A percentile compares a stretch with the other conserved stretches of the same genome.
Conservation (phyloP, 805 yeast species). For the Metschnikowia dekortorum region DNA sequence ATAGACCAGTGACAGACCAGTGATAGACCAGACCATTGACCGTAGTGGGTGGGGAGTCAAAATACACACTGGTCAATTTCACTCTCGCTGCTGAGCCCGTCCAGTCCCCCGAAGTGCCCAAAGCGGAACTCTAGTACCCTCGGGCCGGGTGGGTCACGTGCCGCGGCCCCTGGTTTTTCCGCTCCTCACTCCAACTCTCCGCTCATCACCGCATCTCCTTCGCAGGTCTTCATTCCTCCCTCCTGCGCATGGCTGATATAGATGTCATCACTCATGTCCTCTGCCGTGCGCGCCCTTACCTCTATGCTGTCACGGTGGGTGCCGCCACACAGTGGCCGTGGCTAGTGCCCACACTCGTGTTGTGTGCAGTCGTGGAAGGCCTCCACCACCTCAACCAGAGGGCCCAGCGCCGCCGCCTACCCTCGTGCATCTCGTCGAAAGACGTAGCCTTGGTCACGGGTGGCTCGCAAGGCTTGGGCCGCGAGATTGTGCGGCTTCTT, state of each 20-base stretch:
- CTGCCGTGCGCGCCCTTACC: not conserved
- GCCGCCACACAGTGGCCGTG: not conserved
- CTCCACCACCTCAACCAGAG: not conserved
- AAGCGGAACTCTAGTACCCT: too few relatives aligned
- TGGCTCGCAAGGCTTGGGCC: conserved; percentile 50
- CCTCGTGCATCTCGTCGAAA: not conserved
- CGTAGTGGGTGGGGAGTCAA: too few relatives aligned
- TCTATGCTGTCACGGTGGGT: not conserved
- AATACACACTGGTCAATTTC: too few relatives aligned
- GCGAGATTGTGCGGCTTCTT: conserved; percentile 30
- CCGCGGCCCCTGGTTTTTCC: too few relatives aligned
- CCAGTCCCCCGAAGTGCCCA: too few relatives aligned
- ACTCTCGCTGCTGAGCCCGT: too few relatives aligned
- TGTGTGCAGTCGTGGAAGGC: not conserved
- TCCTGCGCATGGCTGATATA: not conserved
- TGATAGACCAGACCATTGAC: too few relatives aligned
- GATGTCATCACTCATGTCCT: not conserved
- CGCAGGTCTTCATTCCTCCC: too few relatives aligned
- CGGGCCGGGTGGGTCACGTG: too few relatives aligned
- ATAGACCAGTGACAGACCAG: too few relatives aligned
- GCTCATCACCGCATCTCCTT: too few relatives aligned
- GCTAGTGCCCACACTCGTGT: not conserved
- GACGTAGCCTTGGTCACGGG: conserved; percentile 44
- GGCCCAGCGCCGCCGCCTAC: not conserved
- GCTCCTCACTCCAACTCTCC: not conserved